Base-by-base conservation (phyloP, 2,329 filamentous ascomycete genomes). In the Diplocarpon rosae region DNA sequence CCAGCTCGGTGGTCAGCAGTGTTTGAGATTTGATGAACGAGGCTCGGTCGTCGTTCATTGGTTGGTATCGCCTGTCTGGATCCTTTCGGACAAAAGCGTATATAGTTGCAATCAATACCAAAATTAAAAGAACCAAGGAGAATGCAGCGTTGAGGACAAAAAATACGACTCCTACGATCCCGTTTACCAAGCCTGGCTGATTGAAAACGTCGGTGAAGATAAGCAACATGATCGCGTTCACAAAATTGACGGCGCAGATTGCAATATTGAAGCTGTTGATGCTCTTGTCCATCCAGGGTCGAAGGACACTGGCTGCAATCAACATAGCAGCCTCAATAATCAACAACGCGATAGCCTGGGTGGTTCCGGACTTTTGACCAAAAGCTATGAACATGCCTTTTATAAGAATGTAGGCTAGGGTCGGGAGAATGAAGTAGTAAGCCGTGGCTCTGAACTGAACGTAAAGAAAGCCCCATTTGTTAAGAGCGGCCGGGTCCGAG, bases 241-340 rank as follows among this genome's bases (percentile, higher is more conserved):
- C 64, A 64, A 95, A 94, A 71, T 95, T 95, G 65, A 95, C 73
- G 37, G 78, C 83, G 51, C 80, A 83, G 58, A 95, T 95, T 49
- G 87, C 77, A 59, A 96, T 95, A 68, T 95, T 95, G 74, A 95
- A 94, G 38, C 82, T 81, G 65, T 95, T 96, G 50, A 87, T 95
- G 69, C 89, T 90, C 78, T 95, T 95, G 72, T 95, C 90, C 90
- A 96, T 96, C 83, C 87, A 96, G 14, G 90, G 90, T 48, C 86
- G 81, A 54, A 95, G 69, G 43, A 94, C 81, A 48, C 80, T 83
- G 45, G 87, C 80, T 16, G 68, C 78, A 56, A 95, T 83, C 45
- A 96, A 72, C 56, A 84, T 81, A 42, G 66, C 76, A 1, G 82
- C 82, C 65, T 96, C 90, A 45, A 95, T 78, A 48, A 95, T 70